These are phyloP conservation scores for Papiliotrema fonsecae DNA, from an alignment of 1,284 basidiomycete genomes.

Conservation along the genomic window DNA sequence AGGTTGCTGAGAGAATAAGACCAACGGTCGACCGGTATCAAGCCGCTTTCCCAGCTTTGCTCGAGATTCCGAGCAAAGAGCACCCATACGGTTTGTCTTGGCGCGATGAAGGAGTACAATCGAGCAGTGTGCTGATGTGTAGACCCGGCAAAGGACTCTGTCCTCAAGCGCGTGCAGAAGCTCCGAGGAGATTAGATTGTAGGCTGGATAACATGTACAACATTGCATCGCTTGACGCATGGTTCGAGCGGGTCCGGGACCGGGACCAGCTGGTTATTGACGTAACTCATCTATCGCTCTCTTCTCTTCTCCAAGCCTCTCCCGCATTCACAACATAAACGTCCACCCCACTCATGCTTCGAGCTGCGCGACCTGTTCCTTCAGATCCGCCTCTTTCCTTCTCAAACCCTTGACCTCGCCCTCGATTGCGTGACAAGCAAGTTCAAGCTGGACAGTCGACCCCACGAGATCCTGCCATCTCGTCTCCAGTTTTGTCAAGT, in stretches of 20 bases:
- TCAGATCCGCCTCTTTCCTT: constrained; percentile 33
- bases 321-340: too few species aligned
- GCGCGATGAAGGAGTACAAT: not conserved
- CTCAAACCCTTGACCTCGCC: constrained; percentile 40
- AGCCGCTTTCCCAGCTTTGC: constrained; percentile 90
- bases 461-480: constrained; percentile 46
- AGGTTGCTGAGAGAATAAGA: constrained; percentile 96
- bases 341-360: too few species aligned
- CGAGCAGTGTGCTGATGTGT: constrained; percentile 8
- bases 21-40: constrained; percentile 92
- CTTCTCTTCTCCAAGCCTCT: too few species aligned
- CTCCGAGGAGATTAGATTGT: constrained; percentile 70
- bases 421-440: constrained; percentile 45
- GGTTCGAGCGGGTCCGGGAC: too few species aligned
- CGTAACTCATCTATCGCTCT: not conserved
- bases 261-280: too few species aligned
- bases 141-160: constrained; percentile 96
- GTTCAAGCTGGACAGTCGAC: constrained; percentile 44
- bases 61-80: constrained; percentile 77
- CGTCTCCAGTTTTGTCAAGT: constrained; percentile 39
- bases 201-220: constrained; percentile 18
- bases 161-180: constrained; percentile 96
- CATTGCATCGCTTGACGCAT: constrained; percentile 5
- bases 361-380: constrained; percentile 34
- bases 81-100: constrained; percentile 72